Base-by-base conservation (phyloP, 768 basidiomycete genomes). In the Boletus bicolor region DNA sequence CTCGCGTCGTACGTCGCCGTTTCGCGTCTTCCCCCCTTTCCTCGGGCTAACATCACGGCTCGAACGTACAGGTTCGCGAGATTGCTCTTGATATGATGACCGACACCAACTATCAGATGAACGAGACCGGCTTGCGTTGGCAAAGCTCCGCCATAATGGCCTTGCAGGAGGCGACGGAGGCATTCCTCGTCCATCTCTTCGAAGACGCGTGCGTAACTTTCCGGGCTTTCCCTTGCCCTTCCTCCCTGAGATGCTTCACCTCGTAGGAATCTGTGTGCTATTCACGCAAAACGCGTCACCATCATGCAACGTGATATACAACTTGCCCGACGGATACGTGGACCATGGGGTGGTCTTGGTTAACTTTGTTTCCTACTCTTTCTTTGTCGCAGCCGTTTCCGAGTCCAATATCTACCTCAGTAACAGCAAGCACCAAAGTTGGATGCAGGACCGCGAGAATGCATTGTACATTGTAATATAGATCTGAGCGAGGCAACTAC, bases 221-320 rank as follows among this genome's bases (percentile, higher is more conserved):
- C 19, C 32, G 14, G 24, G 42, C 1, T 9, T 21, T 32, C 17
- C n/a, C 7, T 26, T 24, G 2, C 5, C 19, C 32, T 26, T 56
- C 21, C 39, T 30, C 19, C 43, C 44, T 57, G 42, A 63, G 26
- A 28, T n/a, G 44, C 21, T 38, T 45, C 21, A n/a, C 44, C 14
- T 49, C 57, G 21, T 58, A 97, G 94, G 42, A 97, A 98, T 70
- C 77, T 97, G 35, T 99, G 97, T 67, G 95, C 96, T 7, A 91
- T 99, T 61, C 96, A 98, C 66, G 96, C 96, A 15, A 98, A 96
- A 73, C 87, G 96, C 64, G 96, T 98, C 5, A 99, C 96, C 6
- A 87, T 98, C 64, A 98, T 98, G 95, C 93, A 93, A 53, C 82
- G 89, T 49, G 97, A 99, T 64, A 95, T 99, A 55, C 96, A 98